Conservation (phyloP, 2,329 filamentous ascomycete genomes). For the Cladosporium austrohemisphaericum region DNA sequence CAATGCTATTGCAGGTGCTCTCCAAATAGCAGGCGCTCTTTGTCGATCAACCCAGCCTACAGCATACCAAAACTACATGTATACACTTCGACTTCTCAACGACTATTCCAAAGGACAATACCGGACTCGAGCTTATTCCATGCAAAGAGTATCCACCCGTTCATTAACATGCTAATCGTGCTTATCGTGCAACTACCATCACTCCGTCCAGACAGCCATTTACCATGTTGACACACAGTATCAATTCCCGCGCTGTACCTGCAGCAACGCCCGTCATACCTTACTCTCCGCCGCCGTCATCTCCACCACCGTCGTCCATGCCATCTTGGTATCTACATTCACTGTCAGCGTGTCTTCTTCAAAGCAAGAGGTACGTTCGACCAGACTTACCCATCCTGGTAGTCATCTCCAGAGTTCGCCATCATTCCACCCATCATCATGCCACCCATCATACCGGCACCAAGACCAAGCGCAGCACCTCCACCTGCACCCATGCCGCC, state of each 20-base stretch:
- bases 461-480: slow-evolving; percentile 72
- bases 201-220: too few relatives aligned
- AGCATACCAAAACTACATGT: too few relatives aligned
- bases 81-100: too few relatives aligned
- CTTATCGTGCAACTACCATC: not conserved
- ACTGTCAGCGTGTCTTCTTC: slow-evolving; percentile 18
- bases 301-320: slow-evolving; percentile 21
- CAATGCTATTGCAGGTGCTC: too few relatives aligned
- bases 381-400: slow-evolving; percentile 43
- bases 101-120: too few relatives aligned
- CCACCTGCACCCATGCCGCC: slow-evolving; percentile 64
- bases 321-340: slow-evolving; percentile 33
- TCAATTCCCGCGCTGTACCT: not conserved
- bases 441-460: slow-evolving; percentile 77
- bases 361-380: too few relatives aligned
- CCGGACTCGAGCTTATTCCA: too few relatives aligned
- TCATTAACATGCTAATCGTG: not conserved
- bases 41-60: too few relatives aligned
- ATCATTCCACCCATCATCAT: slow-evolving; percentile 66
- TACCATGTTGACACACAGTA: too few relatives aligned
- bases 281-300: slow-evolving; percentile 19
- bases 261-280: not conserved
- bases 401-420: slow-evolving; percentile 51
- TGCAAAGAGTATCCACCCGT: too few relatives aligned
- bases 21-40: too few relatives aligned